Evolutionary conservation across 208 protist genomes (phyloP), one percentile per base, ranked within the genome.

Genomic region (Crithidia brevicula): DNA sequence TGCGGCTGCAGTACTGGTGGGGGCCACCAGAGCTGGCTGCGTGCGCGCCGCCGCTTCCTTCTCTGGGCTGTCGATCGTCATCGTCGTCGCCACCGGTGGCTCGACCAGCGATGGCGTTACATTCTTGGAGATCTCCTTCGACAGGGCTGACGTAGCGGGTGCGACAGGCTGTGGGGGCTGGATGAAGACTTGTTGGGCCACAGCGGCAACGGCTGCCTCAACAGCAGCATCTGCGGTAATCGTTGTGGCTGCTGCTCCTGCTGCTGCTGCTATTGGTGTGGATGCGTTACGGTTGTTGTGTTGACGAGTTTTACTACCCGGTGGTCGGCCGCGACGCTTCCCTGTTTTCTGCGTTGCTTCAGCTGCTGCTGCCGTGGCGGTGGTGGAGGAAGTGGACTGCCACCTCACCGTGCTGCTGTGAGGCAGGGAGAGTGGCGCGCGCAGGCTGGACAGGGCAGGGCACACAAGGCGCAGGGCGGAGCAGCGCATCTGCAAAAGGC

Each of bases 251-350:
- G 61, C 30, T 7, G 22, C 36, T 33, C 36, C 36, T 7, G 61
- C 20, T 38, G 61, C 33, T 13, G 50, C 18, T 7, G 60, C 52
- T 4, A 28, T 15, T 5, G 50, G 36, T 40, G 36, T 40, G 36
- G 15, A 16, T 40, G 36, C 36, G 8, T 40, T 13, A 13, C n/a
- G n/a, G n/a, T n/a, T n/a, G n/a, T n/a, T 40, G 33, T 40, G 36
- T 28, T 56, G 53, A 16, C 33, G 52, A 7, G 31, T 30, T 52
- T 68, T 74, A 31, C 68, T 58, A 7, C 68, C 68, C 7, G 52
- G 60, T 18, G 68, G 68, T 0, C 68, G 68, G 15, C 68, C 52
- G 4, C 68, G 68, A 18, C 53, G 52, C 45, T 74, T 74, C 22
- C 68, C 42, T n/a, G 49, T 57, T 38, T 16, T 8, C 33, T 13